Evolutionary conservation across 2,329 filamentous ascomycete genomes (phyloP), one percentile per base, ranked within the genome.

Genomic region (Amauroascus verrucosus): DNA sequence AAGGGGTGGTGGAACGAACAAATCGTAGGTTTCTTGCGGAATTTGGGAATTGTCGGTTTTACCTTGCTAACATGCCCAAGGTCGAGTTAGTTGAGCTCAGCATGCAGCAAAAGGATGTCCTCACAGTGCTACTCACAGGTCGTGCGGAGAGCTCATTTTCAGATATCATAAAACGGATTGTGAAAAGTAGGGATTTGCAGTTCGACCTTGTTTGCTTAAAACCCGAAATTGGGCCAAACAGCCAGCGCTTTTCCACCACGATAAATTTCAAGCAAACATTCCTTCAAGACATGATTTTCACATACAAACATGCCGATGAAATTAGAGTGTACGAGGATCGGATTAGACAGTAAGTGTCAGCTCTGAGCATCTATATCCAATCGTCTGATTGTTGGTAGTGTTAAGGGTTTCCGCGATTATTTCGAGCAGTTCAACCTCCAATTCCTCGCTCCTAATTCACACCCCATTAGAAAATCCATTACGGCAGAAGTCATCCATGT

Each of bases 1-100:
- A 75, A 86, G 54, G 89, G 89, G 33, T 96, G 88, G 86, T 98
- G 93, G 93, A 97, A 97, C 64, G 91, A 97, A 65, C 82, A 85
- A 62, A 84, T 98, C 60, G 81, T 78, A 61, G 55, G 83, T 82
- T 33, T 22, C 32, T 47, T 51, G 52, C 30, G 44, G 54, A 41
- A 20, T 16, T 16, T 18, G 26, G n/a, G 26, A 18, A 46, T 50
- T 38, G 48, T 30, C 14, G 49, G 28, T 43, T 43, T 6, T 24
- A 14, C n/a, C 14, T 18, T 26, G 20, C 49, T 53, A 37, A 37
- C 18, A 30, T 16, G 6, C 11, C 14, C n/a, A 59, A 74, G 72
- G 69, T 77, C 52, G 80, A 89, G 62, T 79, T 97, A 28, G 88
- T 94, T 38, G 77, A 79, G 63, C 74, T 96, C 53, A 90, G 85